Conservation (phyloP, 495 filamentous ascomycete genomes). For the Astrocystis sublimbata region DNA sequence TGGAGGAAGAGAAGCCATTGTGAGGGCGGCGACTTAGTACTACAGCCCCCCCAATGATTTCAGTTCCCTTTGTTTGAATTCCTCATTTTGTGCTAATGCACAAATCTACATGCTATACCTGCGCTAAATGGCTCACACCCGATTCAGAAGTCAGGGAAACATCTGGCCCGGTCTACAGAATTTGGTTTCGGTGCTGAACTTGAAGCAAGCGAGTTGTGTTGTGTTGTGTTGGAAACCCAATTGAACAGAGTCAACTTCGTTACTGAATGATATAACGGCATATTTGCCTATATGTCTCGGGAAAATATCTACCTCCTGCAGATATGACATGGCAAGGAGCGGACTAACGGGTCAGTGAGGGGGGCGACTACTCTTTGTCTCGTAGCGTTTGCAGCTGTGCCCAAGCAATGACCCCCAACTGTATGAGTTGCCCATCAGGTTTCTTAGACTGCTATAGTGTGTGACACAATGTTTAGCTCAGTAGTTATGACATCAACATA, state of each 20-base stretch:
- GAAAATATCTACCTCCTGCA: conserved; percentile 8
- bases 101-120: neutral
- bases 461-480: neutral
- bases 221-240: neutral
- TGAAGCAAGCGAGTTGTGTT: neutral
- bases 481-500: neutral
- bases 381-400: conserved; percentile 15
- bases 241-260: neutral
- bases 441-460: neutral
- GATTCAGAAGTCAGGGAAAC: neutral
- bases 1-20: neutral
- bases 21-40: neutral
- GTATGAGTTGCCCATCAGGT: neutral
- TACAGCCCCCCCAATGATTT: neutral
- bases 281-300: conserved; percentile 17
- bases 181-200: neutral
- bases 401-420: neutral
- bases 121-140: neutral
- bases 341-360: neutral
- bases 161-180: neutral
- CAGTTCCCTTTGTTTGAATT: conserved; percentile 6
- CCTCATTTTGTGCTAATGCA: neutral
- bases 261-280: neutral
- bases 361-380: conserved; percentile 13
- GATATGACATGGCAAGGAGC: conserved; percentile 4